phyloP scores from a whole-genome alignment of 768 basidiomycete species.

The Boletales sp. region DNA sequence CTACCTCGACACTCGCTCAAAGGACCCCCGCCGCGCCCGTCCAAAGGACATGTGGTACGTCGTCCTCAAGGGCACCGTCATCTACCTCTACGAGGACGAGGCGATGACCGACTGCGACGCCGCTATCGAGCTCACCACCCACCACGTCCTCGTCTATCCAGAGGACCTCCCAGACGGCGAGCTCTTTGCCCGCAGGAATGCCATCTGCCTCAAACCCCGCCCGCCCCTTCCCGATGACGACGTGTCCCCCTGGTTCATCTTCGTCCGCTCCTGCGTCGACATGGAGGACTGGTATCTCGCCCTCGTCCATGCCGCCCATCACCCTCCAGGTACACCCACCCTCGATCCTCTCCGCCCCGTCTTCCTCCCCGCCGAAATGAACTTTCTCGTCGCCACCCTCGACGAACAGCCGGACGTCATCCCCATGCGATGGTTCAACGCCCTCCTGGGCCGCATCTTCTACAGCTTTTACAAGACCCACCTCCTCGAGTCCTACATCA shows the following conservation, averaged over 20 bases:
- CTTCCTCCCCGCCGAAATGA: constrained; percentile 79
- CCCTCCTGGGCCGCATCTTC: constrained; percentile 87
- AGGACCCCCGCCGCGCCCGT: constrained; percentile 77
- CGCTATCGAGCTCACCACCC: constrained; percentile 79
- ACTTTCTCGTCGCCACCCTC: constrained; percentile 73
- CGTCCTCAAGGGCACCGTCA: constrained; percentile 84
- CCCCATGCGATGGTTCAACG: constrained; percentile 97
- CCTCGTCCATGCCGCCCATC: constrained; percentile 68
- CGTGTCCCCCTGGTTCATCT: constrained; percentile 87
- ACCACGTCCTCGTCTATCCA: constrained; percentile 74
- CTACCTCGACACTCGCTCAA: constrained; percentile 77
- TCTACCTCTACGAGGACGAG: constrained; percentile 95
- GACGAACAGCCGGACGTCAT: constrained; percentile 95
- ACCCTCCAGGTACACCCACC: constrained; percentile 59
- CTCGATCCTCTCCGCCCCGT: constrained; percentile 59
- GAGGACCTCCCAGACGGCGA: constrained; percentile 81
- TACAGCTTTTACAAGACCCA: constrained; percentile 88
- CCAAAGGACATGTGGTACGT: constrained; percentile 94
- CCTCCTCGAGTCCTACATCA: constrained; percentile 78
- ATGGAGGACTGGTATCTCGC: constrained; percentile 98
- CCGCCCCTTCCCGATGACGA: constrained; percentile 38
- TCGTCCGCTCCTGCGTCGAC: constrained; percentile 79
- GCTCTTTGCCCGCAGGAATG: constrained; percentile 86
- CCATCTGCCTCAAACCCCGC: constrained; percentile 72
- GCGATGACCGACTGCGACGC: constrained; percentile 86